Percentiles rank a stretch among this genome's conserved stretches.
phyloP scores from a whole-genome alignment of 2,329 filamentous ascomycete species.

The Sclerotinia glacialis region DNA sequence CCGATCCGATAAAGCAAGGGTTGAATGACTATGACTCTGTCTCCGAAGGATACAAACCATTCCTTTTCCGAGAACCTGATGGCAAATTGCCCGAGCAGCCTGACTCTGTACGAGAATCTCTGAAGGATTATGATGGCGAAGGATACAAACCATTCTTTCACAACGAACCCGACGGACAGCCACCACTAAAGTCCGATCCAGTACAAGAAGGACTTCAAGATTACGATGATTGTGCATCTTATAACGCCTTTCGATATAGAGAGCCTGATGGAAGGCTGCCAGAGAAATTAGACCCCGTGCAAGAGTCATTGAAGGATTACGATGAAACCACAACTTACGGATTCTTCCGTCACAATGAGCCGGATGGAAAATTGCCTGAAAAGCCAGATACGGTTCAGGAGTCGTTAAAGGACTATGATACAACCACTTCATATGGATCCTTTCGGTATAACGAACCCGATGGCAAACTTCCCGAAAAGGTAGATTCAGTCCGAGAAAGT shows the following conservation, averaged over 20 bases:
- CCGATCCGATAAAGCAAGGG: conserved; percentile 39
- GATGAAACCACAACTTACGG: conserved; percentile 24
- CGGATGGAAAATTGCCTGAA: conserved; percentile 30
- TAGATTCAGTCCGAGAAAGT: conserved; percentile 38
- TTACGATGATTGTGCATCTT: conserved; percentile 23
- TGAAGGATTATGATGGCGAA: conserved; percentile 42
- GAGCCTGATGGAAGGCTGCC: conserved; percentile 33
- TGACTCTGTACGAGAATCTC: conserved; percentile 40
- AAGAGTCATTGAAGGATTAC: conserved; percentile 39
- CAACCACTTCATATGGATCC: conserved; percentile 27
- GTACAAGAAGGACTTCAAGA: conserved; percentile 40
- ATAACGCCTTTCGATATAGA: conserved; percentile 32
- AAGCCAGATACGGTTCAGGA: conserved; percentile 40
- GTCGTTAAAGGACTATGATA: conserved; percentile 33
- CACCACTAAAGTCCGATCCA: conserved; percentile 32
- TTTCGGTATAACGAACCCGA: conserved; percentile 41
- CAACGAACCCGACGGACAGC: conserved; percentile 34
- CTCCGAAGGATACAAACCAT: conserved; percentile 36
- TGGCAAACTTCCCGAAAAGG: conserved; percentile 33
- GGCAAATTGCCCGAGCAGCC: conserved; percentile 37
- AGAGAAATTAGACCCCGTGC: conserved; percentile 36
- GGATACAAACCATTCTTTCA: conserved; percentile 31
- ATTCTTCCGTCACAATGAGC: conserved; percentile 32
- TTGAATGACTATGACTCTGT: too few species aligned
- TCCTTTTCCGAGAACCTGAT: conserved; percentile 41